Base-by-base conservation (phyloP, 345 rosid species). In the Geranium rotundifolium region DNA sequence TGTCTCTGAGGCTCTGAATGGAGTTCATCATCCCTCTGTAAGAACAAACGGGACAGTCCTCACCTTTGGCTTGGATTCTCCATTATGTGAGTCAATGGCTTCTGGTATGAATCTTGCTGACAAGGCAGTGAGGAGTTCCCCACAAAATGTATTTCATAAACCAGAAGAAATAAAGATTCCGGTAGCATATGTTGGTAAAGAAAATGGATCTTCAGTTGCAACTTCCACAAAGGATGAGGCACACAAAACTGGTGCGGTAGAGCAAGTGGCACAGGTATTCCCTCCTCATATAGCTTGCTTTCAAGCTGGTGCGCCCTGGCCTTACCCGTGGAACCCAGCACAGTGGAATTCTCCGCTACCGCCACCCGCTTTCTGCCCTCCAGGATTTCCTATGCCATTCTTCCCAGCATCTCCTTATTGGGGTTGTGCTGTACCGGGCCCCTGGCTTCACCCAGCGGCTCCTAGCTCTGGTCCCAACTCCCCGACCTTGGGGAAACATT, bases 401-500 rank as follows among this genome's bases (percentile, higher is more conserved):
- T 80, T 73, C 70, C 84, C 84, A 9, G 72, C 83, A 0, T 69
- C 87, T 0, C 63, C 87, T 29, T 85, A 79, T 70, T 88, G 95
- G 95, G 80, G 90, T 58, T 87, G 87, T 34, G 52, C 84, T 20
- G 73, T 80, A 10, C 86, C 97, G 0, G 87, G 82, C 5, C 3
- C 89, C 57, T 90, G 97, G 93, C 77, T 90, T 41, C 96, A 82
- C 63, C 81, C 92, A 4, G 1, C 10, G 66, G 65, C 81, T 58
- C 63, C 75, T 0, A 71, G 68, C 14, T 82, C 95, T 0, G 72
- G 77, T 67, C 95, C 95, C 1, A 85, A 84, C 63, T 87, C 89
- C 30, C 93, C 93, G 18, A 91, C 90, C 52, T 65, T 91, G 55
- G 98, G 96, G 56, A 91, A 91, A 63, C 98, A 91, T 81, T 89